These are phyloP conservation scores for Centrapalus pauciflorus DNA, from an alignment of 129 eudicot species.

Conservation along the genomic window DNA sequence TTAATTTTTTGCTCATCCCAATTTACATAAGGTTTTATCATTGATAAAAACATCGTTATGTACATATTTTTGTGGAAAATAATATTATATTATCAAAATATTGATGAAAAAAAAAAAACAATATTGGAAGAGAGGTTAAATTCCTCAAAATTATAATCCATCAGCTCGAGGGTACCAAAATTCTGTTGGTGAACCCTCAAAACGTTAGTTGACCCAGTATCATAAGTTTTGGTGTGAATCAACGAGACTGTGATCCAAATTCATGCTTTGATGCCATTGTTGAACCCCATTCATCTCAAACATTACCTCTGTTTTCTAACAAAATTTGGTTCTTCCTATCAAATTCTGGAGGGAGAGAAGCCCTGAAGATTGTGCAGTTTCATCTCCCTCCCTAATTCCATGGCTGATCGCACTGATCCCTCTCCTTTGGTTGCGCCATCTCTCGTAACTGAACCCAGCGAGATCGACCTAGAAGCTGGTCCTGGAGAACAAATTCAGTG, in stretches of 20 bases:
- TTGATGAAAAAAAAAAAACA: no score
- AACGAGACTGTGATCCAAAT: slow-evolving; percentile 14
- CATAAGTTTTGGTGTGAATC: slow-evolving; percentile 6
- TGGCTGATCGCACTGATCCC: slow-evolving; percentile 59
- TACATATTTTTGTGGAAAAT: no score
- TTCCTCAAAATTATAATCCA: no score
- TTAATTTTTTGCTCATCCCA: no score
- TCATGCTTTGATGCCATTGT: slow-evolving; percentile 13
- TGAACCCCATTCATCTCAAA: background rate
- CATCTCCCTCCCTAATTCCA: slow-evolving; percentile 21
- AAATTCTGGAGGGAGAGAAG: background rate
- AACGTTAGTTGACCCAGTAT: slow-evolving; percentile 10
- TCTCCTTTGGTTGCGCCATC: slow-evolving; percentile 68
- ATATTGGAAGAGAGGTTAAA: no score
- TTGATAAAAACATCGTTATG: no score
- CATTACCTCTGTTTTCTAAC: slow-evolving; percentile 8
- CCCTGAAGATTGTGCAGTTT: background rate
- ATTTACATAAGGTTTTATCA: no score
- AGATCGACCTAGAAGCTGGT: slow-evolving; percentile 95
- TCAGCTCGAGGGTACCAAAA: background rate
- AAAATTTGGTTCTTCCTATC: slow-evolving; percentile 6
- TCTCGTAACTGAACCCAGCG: slow-evolving; percentile 31
- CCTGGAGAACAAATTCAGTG: slow-evolving; percentile 95
- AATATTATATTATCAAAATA: no score
- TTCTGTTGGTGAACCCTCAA: slow-evolving; percentile 1